Percentiles rank a stretch among this genome's conserved stretches.
These are phyloP conservation scores for Martensiomyces pterosporus DNA, from an alignment of 192 early-diverging fungal genomes.

Conservation along the genomic window DNA sequence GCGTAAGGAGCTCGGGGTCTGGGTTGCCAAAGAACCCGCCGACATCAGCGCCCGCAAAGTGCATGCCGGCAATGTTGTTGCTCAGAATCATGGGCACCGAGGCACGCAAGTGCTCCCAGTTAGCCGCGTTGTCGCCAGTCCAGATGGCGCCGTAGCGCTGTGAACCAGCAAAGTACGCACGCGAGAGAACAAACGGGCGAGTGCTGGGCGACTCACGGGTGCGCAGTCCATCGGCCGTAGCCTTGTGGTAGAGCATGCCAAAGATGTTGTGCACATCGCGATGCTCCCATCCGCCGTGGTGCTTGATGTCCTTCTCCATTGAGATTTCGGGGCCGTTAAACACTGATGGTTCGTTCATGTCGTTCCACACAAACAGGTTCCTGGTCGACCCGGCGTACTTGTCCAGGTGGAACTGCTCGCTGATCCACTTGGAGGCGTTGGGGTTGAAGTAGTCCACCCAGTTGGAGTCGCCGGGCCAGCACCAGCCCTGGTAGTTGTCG, in stretches of 20 bases:
- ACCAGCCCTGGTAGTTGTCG: constrained; percentile 89
- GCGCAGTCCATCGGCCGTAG: constrained; percentile 77
- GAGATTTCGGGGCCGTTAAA: constrained; percentile 98
- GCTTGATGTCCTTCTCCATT: constrained; percentile 89
- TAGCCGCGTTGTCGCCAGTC: constrained; percentile 95
- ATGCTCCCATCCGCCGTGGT: constrained; percentile 85
- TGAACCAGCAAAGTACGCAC: constrained; percentile 95
- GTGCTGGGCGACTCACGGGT: constrained; percentile 53
- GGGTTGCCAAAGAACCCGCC: constrained; percentile 98
- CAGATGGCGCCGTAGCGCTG: constrained; percentile 95
- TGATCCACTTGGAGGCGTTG: constrained; percentile 74
- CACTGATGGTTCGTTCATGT: constrained; percentile 99
- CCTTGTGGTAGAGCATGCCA: constrained; percentile 80
- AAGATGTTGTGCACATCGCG: constrained; percentile 95
- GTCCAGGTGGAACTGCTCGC: constrained; percentile 67
- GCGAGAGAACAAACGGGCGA: constrained; percentile 91
- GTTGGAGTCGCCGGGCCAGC: constrained; percentile 92
- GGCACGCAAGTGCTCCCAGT: constrained; percentile 80
- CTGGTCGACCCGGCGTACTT: constrained; percentile 81
- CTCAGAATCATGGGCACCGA: constrained; percentile 88
- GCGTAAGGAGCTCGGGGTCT: constrained; percentile 75
- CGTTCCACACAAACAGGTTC: constrained; percentile 91
- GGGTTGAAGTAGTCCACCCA: constrained; percentile 93
- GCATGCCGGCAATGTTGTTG: constrained; percentile 81
- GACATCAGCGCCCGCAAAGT: constrained; percentile 93